phyloP scores from a whole-genome alignment of 73 alveolate species.

The Breviolum minutum region DNA sequence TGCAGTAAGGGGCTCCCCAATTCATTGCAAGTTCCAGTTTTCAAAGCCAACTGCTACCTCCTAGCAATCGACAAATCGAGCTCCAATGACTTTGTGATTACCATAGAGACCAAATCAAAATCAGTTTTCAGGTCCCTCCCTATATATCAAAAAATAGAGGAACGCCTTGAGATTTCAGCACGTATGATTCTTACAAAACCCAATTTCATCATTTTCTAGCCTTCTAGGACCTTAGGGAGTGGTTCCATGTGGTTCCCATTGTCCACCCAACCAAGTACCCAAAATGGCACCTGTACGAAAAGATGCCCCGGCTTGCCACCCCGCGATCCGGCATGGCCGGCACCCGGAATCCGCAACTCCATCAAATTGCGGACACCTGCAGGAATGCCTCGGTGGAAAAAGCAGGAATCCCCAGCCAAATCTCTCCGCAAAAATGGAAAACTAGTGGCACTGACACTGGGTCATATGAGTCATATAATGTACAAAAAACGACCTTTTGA shows the following conservation, averaged over 20 bases:
- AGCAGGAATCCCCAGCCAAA: neutral
- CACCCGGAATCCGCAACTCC: slow-evolving; percentile 82
- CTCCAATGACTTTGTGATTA: too few species aligned
- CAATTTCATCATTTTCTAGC: neutral
- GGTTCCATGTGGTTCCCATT: neutral
- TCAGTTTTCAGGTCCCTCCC: too few species aligned
- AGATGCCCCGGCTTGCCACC: slow-evolving; percentile 57
- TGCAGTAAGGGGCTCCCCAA: too few species aligned
- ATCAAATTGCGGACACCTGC: slow-evolving; percentile 78
- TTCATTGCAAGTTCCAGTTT: too few species aligned
- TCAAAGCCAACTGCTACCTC: too few species aligned
- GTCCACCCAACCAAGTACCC: too few species aligned
- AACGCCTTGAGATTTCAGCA: neutral
- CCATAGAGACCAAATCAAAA: too few species aligned
- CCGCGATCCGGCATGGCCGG: slow-evolving; percentile 3
- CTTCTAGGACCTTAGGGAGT: neutral
- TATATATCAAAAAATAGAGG: neutral
- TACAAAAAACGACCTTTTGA: neutral
- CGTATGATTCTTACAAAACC: neutral
- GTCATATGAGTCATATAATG: neutral
- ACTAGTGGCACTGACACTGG: neutral
- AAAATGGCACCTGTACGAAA: slow-evolving; percentile 52
- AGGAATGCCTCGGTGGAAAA: neutral
- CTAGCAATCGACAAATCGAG: too few species aligned
- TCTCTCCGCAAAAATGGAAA: neutral